phyloP scores from a whole-genome alignment of 805 yeast genomes.

The Nematodospora valgi region DNA sequence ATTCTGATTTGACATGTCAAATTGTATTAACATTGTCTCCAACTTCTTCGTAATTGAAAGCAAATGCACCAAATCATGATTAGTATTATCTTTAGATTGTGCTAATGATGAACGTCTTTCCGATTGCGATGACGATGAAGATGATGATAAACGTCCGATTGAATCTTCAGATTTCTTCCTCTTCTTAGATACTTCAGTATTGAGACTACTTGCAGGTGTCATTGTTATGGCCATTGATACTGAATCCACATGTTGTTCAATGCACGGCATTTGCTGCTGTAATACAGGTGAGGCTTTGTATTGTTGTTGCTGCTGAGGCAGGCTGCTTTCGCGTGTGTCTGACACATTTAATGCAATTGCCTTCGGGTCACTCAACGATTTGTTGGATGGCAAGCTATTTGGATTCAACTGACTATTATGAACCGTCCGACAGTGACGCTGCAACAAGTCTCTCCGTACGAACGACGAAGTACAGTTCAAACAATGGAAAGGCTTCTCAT shows the following conservation, averaged over 20 bases:
- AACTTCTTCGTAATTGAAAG: conserved; percentile 26
- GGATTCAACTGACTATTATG: conserved; percentile 40
- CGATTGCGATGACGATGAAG: too few relatives aligned
- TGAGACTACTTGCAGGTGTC: conserved; percentile 1
- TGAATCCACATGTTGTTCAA: not conserved
- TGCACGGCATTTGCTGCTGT: not conserved
- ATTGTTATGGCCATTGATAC: not conserved
- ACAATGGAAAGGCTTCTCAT: conserved; percentile 77
- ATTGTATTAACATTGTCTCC: conserved; percentile 12
- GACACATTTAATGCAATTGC: conserved; percentile 2
- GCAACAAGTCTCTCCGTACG: conserved; percentile 73
- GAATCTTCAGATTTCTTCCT: not conserved
- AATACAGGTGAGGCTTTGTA: not conserved
- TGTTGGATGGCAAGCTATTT: conserved; percentile 8
- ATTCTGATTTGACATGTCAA: conserved; percentile 13
- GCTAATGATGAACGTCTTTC: not conserved
- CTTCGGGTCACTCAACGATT: conserved; percentile 12
- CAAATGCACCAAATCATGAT: conserved; percentile 23
- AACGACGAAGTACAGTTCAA: conserved; percentile 65
- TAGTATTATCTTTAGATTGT: not conserved
- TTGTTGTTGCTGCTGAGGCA: not conserved
- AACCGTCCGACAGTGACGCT: conserved; percentile 76
- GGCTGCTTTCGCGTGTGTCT: not conserved
- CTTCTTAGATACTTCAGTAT: not conserved
- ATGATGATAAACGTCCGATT: too few relatives aligned